phyloP scores from a whole-genome alignment of 2,329 filamentous ascomycete species.

The Bretziella fagacearum region DNA sequence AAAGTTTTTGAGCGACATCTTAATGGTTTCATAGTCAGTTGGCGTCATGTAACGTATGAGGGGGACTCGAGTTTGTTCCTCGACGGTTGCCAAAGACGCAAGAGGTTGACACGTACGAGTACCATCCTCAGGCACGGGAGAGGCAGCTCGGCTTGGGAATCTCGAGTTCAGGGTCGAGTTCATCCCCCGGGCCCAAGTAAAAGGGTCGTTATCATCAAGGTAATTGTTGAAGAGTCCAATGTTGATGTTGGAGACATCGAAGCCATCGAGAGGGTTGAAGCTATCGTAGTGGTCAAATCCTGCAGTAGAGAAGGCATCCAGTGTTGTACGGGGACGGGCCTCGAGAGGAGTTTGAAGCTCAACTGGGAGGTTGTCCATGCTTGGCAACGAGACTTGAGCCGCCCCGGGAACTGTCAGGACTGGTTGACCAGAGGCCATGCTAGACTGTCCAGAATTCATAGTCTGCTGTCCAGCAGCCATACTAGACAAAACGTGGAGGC shows the following conservation, averaged over 20 bases:
- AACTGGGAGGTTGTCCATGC: not conserved
- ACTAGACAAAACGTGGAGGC: not conserved
- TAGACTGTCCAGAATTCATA: not conserved
- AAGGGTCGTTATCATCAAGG: conserved; percentile 6
- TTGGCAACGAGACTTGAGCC: not conserved
- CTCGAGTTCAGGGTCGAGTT: conserved; percentile 33
- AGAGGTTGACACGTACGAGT: conserved; percentile 19
- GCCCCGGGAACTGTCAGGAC: not conserved
- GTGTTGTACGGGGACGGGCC: not conserved
- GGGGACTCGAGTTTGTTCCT: conserved; percentile 22
- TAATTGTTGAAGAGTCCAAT: not conserved
- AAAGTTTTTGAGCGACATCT: conserved; percentile 44
- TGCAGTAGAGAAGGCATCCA: not conserved
- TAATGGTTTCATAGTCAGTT: conserved; percentile 37
- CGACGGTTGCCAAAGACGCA: conserved; percentile 18
- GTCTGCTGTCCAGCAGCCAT: not conserved
- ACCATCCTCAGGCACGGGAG: conserved; percentile 35
- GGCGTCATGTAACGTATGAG: conserved; percentile 32
- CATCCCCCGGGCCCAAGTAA: conserved; percentile 10
- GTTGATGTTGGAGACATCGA: not conserved
- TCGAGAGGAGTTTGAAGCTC: not conserved
- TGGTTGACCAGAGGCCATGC: not conserved
- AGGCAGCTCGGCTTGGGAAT: conserved; percentile 38
- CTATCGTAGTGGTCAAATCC: not conserved
- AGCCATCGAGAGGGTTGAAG: conserved; percentile 1